Percentiles rank a stretch among this genome's conserved stretches.
Conservation (phyloP, 192 early-diverging fungal genomes). For the Coemansia sp. region DNA sequence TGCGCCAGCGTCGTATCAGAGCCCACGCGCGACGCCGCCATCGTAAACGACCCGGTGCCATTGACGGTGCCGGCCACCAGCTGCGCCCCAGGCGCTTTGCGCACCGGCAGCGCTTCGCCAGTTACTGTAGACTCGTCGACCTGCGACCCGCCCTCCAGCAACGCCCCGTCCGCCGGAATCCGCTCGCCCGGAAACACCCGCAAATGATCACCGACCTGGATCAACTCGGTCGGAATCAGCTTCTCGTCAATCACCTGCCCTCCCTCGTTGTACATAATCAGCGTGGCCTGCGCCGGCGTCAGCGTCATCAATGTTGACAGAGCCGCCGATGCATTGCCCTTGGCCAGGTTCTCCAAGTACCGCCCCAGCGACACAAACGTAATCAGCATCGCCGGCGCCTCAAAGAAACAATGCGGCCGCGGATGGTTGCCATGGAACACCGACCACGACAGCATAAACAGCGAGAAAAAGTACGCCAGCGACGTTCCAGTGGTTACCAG, state of each 20-base stretch:
- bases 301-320: constrained; percentile 85
- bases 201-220: constrained; percentile 82
- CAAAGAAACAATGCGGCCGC: constrained; percentile 85
- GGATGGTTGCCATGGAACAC: constrained; percentile 57
- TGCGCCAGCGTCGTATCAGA: constrained; percentile 87
- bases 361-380: constrained; percentile 91
- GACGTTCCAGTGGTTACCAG: constrained; percentile 84
- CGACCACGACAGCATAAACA: constrained; percentile 70
- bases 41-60: constrained; percentile 78
- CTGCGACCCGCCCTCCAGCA: constrained; percentile 70
- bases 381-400: constrained; percentile 89
- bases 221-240: constrained; percentile 79
- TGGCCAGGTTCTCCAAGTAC: constrained; percentile 93
- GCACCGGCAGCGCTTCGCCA: constrained; percentile 83
- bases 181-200: constrained; percentile 92
- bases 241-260: constrained; percentile 55
- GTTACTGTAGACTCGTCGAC: constrained; percentile 98
- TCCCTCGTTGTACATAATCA: constrained; percentile 51
- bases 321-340: constrained; percentile 88
- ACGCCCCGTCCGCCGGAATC: constrained; percentile 84
- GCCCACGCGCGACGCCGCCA: constrained; percentile 84
- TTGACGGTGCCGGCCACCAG: constrained; percentile 98
- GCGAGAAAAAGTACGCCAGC: constrained; percentile 80
- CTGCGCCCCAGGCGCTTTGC: constrained; percentile 60
- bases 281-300: constrained; percentile 72